phyloP scores from a whole-genome alignment of 2,329 filamentous ascomycete species.

The Nothophoma quercina region DNA sequence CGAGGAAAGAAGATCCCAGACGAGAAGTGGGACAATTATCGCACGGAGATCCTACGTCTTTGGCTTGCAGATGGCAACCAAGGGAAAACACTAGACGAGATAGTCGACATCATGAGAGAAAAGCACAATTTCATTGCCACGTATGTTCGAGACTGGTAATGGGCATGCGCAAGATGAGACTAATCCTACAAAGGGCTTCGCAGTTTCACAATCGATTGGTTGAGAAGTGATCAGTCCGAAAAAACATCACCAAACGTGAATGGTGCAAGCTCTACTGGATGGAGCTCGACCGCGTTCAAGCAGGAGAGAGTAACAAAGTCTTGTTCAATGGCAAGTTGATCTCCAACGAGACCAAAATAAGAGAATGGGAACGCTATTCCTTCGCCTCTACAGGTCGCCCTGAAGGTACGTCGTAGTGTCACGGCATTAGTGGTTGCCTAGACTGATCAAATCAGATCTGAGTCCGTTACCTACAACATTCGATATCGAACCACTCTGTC shows the following conservation, averaged over 20 bases:
- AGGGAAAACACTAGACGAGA: neutral
- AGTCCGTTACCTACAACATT: neutral
- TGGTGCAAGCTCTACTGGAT: constrained; percentile 6
- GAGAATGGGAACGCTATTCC: constrained; percentile 7
- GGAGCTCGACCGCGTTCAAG: neutral
- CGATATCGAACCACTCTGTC: too few species aligned
- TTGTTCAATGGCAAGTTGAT: neutral
- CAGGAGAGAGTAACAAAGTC: neutral
- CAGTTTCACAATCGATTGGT: constrained; percentile 9
- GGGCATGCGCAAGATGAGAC: too few species aligned
- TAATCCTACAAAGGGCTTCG: neutral
- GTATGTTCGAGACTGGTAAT: too few species aligned
- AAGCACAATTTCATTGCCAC: neutral
- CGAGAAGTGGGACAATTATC: neutral
- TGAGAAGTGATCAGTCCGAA: constrained; percentile 8
- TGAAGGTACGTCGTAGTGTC: too few species aligned
- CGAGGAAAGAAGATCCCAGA: neutral
- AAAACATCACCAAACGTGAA: constrained; percentile 9
- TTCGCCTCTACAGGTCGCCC: neutral
- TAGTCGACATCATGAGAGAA: constrained; percentile 2
- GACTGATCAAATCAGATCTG: neutral
- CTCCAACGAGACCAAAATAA: constrained; percentile 3
- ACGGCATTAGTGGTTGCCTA: too few species aligned
- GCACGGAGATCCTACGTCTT: neutral
- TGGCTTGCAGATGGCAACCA: constrained; percentile 4